Percentiles rank a stretch among this genome's conserved stretches.
Conservation (phyloP, 2,329 filamentous ascomycete species). For the Anthostomella pinea region DNA sequence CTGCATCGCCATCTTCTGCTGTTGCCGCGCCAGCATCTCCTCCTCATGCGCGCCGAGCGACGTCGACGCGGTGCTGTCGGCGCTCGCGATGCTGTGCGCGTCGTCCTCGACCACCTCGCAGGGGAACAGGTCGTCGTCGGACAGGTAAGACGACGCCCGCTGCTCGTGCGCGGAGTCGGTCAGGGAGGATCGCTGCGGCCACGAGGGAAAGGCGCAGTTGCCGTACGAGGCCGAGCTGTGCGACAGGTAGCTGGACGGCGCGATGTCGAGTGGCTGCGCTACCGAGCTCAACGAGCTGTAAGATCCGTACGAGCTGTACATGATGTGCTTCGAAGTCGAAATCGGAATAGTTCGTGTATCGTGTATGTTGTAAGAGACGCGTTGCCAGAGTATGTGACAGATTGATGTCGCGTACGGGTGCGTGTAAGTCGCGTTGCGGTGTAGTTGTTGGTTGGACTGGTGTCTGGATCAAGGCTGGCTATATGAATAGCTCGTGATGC, state of each 20-base stretch:
- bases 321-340: conserved; percentile 11
- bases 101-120: conserved; percentile 51
- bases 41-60: conserved; percentile 42
- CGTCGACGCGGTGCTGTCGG: conserved; percentile 42
- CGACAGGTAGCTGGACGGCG: conserved; percentile 29
- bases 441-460: not conserved
- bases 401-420: conserved; percentile 7
- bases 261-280: conserved; percentile 33
- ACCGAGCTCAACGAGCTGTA: conserved; percentile 36
- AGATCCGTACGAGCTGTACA: conserved; percentile 35
- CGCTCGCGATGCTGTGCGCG: conserved; percentile 42
- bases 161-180: conserved; percentile 26
- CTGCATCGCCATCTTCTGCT: conserved; percentile 49
- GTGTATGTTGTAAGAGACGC: conserved; percentile 1
- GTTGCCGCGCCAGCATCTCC: conserved; percentile 49
- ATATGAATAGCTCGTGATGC: conserved; percentile 11
- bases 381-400: conserved; percentile 3
- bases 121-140: conserved; percentile 62
- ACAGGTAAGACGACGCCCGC: conserved; percentile 55
- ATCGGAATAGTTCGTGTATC: conserved; percentile 1
- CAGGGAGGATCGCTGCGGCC: conserved; percentile 40
- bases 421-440: conserved; percentile 6
- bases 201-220: conserved; percentile 43
- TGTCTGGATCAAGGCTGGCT: conserved; percentile 12
- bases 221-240: conserved; percentile 26